A percentile compares a stretch with the other conserved stretches of the same genome.
Conservation (phyloP, 2,329 filamentous ascomycete genomes). For the Neopestalotiopsis rosae region DNA sequence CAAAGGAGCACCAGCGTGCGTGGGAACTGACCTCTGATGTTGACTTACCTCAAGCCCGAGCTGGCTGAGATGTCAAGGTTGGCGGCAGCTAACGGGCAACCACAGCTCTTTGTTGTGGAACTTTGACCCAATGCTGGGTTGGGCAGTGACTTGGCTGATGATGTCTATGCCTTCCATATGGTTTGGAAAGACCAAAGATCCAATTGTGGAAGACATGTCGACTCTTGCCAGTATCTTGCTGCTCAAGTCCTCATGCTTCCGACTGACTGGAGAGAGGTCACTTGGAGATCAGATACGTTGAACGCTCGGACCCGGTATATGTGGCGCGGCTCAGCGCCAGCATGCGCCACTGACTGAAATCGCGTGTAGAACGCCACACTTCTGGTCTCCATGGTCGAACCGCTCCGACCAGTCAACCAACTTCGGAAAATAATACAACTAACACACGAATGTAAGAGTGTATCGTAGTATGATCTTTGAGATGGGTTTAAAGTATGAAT, state of each 20-base stretch:
- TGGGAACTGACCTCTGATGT: conserved; percentile 14
- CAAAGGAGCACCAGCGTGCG: neutral
- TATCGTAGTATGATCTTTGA: too few relatives aligned
- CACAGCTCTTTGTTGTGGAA: conserved; percentile 14
- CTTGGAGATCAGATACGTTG: conserved; percentile 1
- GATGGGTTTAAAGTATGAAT: too few relatives aligned
- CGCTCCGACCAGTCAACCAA: too few relatives aligned
- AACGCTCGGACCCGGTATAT: neutral
- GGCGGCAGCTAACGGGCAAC: conserved; percentile 14
- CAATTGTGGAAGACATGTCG: conserved; percentile 11
- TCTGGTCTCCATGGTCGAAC: too few relatives aligned
- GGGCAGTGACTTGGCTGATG: neutral
- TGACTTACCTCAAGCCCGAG: conserved; percentile 14
- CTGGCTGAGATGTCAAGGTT: conserved; percentile 1
- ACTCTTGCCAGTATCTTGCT: neutral
- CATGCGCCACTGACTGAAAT: neutral
- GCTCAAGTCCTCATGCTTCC: conserved; percentile 8
- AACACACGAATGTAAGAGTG: too few relatives aligned
- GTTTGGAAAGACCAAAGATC: neutral
- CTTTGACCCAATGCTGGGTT: conserved; percentile 2
- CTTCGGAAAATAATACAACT: too few relatives aligned
- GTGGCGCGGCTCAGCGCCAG: neutral
- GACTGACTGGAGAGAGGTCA: neutral
- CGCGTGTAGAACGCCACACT: too few relatives aligned
- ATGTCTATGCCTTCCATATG: neutral